Percentiles rank a stretch among this genome's conserved stretches.
Evolutionary conservation across 345 rosid species (phyloP).

Genomic region (Camelina sativa): DNA sequence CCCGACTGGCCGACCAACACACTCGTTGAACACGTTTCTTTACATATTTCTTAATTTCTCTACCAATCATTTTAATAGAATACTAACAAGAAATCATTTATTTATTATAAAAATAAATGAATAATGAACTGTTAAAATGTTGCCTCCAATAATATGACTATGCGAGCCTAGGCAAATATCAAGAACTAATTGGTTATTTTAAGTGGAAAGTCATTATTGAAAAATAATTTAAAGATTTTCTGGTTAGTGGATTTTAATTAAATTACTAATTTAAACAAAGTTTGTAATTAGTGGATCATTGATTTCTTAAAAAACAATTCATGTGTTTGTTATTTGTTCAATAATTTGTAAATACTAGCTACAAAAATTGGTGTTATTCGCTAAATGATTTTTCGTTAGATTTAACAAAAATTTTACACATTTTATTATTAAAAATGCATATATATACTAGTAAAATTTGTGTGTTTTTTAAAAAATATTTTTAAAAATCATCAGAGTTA

Average conservation of each 20-base stretch:
- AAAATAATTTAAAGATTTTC: background rate
- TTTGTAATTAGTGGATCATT: background rate
- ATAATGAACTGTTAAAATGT: background rate
- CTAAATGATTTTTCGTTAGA: background rate
- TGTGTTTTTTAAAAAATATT: background rate
- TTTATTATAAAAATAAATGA: background rate
- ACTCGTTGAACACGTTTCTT: constrained; percentile 35
- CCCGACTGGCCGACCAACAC: constrained; percentile 2
- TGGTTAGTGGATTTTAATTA: background rate
- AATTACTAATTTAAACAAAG: background rate
- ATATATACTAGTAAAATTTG: too few species aligned
- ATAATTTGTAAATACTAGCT: background rate
- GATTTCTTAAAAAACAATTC: background rate
- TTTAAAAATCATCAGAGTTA: background rate
- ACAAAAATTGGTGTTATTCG: background rate
- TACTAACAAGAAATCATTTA: background rate
- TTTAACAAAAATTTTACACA: too few species aligned
- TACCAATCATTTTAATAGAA: background rate
- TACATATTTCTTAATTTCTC: constrained; percentile 7
- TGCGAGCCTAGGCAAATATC: background rate
- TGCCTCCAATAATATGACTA: background rate
- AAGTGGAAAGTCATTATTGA: background rate
- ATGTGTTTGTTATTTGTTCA: background rate
- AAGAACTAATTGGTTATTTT: too few species aligned
- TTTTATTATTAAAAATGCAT: background rate